Evolutionary conservation across 805 yeast genomes (phyloP).

Genomic region (Metschnikowia hibisci): DNA sequence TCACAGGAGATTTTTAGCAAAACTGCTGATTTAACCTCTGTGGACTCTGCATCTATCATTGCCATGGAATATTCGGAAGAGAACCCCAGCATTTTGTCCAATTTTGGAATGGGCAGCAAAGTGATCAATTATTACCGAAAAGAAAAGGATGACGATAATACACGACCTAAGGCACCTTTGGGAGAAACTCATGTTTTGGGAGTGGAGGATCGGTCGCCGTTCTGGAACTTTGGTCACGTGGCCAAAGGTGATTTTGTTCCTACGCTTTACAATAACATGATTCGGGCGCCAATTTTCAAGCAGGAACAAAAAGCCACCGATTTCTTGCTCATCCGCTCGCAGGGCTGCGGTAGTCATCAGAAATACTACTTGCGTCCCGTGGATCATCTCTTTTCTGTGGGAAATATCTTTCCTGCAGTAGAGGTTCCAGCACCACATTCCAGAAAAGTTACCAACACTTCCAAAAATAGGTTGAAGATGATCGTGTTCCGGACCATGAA

Average conservation of each 20-base stretch:
- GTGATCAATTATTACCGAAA: constrained; percentile 90
- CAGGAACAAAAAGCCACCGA: constrained; percentile 80
- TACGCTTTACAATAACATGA: constrained; percentile 84
- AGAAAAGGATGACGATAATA: constrained; percentile 69
- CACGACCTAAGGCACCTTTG: constrained; percentile 80
- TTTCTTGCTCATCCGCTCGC: constrained; percentile 72
- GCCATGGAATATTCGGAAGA: constrained; percentile 90
- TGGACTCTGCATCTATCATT: constrained; percentile 76
- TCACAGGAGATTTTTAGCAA: constrained; percentile 66
- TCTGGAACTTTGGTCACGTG: constrained; percentile 97
- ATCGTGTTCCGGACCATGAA: constrained; percentile 85
- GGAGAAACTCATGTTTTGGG: constrained; percentile 97
- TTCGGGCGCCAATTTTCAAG: constrained; percentile 87
- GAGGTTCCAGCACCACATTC: constrained; percentile 98
- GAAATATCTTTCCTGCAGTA: constrained; percentile 88
- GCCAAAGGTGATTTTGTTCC: constrained; percentile 94
- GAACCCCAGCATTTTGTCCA: constrained; percentile 73
- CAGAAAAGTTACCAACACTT: constrained; percentile 88
- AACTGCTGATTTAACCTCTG: constrained; percentile 73
- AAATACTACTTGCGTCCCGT: constrained; percentile 66
- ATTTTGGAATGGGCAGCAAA: constrained; percentile 95
- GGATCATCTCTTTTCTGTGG: constrained; percentile 77
- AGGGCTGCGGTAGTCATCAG: constrained; percentile 73
- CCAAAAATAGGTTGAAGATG: constrained; percentile 89
- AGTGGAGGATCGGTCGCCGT: constrained; percentile 94